A percentile compares a stretch with the other conserved stretches of the same genome.
Conservation (phyloP, 116 monocot genomes). For the Zostera marina region DNA sequence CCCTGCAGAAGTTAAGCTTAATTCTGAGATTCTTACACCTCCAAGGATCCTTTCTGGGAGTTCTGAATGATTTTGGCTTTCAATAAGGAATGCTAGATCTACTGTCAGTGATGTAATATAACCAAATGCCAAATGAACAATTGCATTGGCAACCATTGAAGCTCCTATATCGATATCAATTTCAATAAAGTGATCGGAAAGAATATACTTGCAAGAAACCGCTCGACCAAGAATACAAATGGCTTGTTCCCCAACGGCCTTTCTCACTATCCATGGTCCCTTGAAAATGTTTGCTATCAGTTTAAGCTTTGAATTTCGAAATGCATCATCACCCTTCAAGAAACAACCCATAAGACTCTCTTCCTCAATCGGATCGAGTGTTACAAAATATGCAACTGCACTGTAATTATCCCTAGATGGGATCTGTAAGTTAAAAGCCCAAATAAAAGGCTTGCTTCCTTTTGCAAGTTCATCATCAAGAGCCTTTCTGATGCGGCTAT, state of each 20-base stretch:
- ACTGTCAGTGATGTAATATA: constrained; percentile 65
- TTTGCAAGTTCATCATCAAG: constrained; percentile 28
- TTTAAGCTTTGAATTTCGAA: constrained; percentile 83
- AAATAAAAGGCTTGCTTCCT: constrained; percentile 54
- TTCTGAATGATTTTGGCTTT: constrained; percentile 65
- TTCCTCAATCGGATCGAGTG: constrained; percentile 39
- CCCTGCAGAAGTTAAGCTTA: constrained; percentile 47
- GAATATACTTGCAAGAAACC: constrained; percentile 60
- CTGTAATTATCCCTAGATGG: constrained; percentile 76
- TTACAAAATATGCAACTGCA: constrained; percentile 65
- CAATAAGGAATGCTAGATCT: constrained; percentile 84
- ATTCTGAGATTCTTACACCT: constrained; percentile 74
- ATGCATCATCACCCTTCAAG: constrained; percentile 70
- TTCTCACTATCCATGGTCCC: constrained; percentile 90
- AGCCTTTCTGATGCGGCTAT: constrained; percentile 61
- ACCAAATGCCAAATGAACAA: constrained; percentile 87
- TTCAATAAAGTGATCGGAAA: constrained; percentile 56
- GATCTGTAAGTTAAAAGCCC: constrained; percentile 91
- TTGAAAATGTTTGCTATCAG: constrained; percentile 81
- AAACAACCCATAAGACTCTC: constrained; percentile 71
- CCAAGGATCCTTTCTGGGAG: constrained; percentile 82
- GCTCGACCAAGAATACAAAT: constrained; percentile 74
- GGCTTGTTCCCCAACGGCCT: constrained; percentile 90
- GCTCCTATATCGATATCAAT: constrained; percentile 86
- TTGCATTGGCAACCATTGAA: constrained; percentile 82